Base-by-base conservation (phyloP, 768 basidiomycete species). In the Mycena venus region DNA sequence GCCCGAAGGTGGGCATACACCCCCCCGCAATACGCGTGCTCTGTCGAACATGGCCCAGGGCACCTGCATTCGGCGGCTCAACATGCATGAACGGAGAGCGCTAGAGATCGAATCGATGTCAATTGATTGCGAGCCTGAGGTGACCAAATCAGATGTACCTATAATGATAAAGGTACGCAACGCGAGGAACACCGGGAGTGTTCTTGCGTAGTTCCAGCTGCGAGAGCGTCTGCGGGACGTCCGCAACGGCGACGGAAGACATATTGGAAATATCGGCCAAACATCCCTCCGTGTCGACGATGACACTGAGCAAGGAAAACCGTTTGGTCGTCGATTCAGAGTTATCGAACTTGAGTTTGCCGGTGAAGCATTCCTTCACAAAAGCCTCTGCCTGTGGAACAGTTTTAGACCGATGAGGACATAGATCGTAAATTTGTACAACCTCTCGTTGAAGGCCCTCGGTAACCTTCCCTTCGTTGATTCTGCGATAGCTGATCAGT, bases 201-300 rank as follows among this genome's bases (percentile, higher is more conserved):
- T 75, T 65, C 27, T 47, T 71, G 12, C 75, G 17, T 9, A 75
- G 34, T 34, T 68, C 59, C n/a, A n/a, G n/a, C n/a, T n/a, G n/a
- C 15, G 74, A 40, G 25, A 78, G 60, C 17, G 63, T 69, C 15
- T 68, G 31, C 1, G 68, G 72, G 21, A 66, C 75, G 47, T 76
- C 73, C 19, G 56, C 25, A 14, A 70, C 58, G 4, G 65, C 47
- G 44, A 68, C n/a, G n/a, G n/a, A n/a, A n/a, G n/a, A 31, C 15
- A 74, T 72, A 3, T 70, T 61, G 31, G 21, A 36, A 9, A 36
- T 31, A 59, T 76, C 62, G 31, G 38, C 68, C 10, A 68, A 64
- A 31, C 70, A 78, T 17, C 77, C 77, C 17, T 72, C 73, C 2
- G 77, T 58, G 10, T 76, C 73, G n/a, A 78, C 72, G 21, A 76